Conservation (phyloP, 106 monocot species). For the Narthecium ossifragum region DNA sequence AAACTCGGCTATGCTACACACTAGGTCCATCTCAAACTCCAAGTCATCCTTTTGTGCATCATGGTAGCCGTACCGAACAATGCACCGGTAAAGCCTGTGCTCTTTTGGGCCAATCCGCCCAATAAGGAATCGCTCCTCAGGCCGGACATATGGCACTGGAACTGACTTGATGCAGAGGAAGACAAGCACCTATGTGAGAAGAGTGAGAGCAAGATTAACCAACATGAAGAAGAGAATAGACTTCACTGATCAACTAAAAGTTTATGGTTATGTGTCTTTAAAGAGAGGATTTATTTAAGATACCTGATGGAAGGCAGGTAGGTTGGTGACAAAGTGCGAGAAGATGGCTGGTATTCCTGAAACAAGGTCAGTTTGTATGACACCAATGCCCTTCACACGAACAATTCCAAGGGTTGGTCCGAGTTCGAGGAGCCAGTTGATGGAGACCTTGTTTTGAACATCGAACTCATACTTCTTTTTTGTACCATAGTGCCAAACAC, state of each 20-base stretch:
- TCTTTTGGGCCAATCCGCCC: constrained; percentile 86
- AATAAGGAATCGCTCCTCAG: constrained; percentile 76
- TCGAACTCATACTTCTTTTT: constrained; percentile 94
- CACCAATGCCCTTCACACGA: constrained; percentile 92
- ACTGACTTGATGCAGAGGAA: constrained; percentile 93
- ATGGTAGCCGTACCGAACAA: constrained; percentile 90
- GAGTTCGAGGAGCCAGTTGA: constrained; percentile 88
- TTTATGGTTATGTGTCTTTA: no score
- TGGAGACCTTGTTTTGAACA: constrained; percentile 93
- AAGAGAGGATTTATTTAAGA: no score
- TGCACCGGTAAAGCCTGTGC: constrained; percentile 74
- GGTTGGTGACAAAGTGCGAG: constrained; percentile 93
- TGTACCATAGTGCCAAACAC: constrained; percentile 93
- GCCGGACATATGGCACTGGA: constrained; percentile 65
- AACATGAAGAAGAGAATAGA: neutral
- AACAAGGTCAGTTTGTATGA: constrained; percentile 89
- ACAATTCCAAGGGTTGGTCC: constrained; percentile 83
- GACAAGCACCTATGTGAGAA: constrained; percentile 55
- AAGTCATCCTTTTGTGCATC: constrained; percentile 86
- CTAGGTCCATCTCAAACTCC: constrained; percentile 88
- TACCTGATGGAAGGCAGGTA: constrained; percentile 97
- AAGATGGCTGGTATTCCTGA: constrained; percentile 93
- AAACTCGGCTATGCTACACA: constrained; percentile 89
- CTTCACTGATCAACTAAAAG: neutral
- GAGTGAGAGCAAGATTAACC: neutral